phyloP scores from a whole-genome alignment of 371 early-diverging fungal species.

The Saksenaea oblongispora region DNA sequence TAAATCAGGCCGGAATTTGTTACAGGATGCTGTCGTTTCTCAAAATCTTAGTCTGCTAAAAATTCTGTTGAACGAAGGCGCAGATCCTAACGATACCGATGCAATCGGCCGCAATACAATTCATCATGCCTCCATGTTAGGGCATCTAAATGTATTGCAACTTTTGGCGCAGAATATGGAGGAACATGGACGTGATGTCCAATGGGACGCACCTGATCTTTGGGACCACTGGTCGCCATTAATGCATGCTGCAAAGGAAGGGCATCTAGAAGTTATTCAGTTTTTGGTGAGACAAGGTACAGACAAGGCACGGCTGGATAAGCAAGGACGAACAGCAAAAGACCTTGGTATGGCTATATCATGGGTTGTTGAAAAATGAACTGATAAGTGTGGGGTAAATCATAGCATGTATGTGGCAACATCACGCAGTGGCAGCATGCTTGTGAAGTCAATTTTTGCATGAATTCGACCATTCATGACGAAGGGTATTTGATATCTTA shows the following conservation, averaged over 20 bases:
- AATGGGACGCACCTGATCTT: conserved; percentile 40
- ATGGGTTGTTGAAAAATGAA: conserved; percentile 24
- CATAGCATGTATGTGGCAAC: conserved; percentile 1
- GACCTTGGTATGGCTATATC: conserved; percentile 38
- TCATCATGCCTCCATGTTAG: conserved; percentile 56
- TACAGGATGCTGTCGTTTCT: conserved; percentile 45
- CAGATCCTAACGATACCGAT: conserved; percentile 41
- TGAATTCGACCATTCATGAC: neutral
- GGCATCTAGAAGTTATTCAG: conserved; percentile 27
- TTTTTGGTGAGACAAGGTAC: conserved; percentile 30
- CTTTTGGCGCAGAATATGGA: conserved; percentile 10
- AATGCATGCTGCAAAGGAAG: conserved; percentile 51
- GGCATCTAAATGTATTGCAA: conserved; percentile 33
- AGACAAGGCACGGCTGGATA: conserved; percentile 30
- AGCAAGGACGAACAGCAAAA: conserved; percentile 38
- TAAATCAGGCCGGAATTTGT: conserved; percentile 45
- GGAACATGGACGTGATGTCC: neutral
- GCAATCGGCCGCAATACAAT: conserved; percentile 44
- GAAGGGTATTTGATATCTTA: neutral
- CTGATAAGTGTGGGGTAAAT: conserved; percentile 14
- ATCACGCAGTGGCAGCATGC: neutral
- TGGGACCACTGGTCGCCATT: conserved; percentile 58
- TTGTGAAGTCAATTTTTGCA: neutral
- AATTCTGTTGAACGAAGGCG: conserved; percentile 30
- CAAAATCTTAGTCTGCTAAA: conserved; percentile 33